Base-by-base conservation (phyloP, 768 basidiomycete genomes). In the Lactarius pseudohatsudake region DNA sequence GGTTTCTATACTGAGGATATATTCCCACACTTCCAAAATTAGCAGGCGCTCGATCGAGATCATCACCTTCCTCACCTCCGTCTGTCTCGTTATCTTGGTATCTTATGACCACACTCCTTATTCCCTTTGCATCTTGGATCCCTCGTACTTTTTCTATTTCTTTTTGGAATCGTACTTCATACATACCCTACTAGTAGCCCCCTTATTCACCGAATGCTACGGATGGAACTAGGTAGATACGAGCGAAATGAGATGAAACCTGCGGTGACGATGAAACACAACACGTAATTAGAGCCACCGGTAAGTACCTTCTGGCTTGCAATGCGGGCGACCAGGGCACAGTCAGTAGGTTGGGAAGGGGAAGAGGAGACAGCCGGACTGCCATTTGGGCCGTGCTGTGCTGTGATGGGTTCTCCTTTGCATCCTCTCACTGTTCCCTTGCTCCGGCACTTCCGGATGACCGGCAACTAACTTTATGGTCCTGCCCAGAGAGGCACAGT, bases 1-100 rank as follows among this genome's bases (percentile, higher is more conserved):
- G 64, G 64, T 55, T 59, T 53, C 22, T 53, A 26, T 26, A 53
- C 22, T n/a, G 22, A 26, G 50, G 50, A 26, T n/a, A 18, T 60
- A 22, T 28, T 45, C 64, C 43, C 56, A 64, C 60, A n/a, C 20
- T 47, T 57, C 43, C 64, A 61, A 65, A 61, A 61, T 36, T 59
- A 47, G 59, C n/a, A 50, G 54, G 54, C 59, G 58, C 64, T 32
- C 54, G 59, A 65, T 47, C 55, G 60, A 65, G 64, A 66, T 66
- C 43, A 41, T 15, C 22, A n/a, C 10, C 32, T 26, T 10, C 26
- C 26, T 26, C 13, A 13, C 22, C 22, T 53, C 22, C 50, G 50
- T 7, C 47, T 50, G 22, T 50, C 13, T 41, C 22, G 30, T 20
- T n/a, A 6, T 26, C 50, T 53, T 53, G 50, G 50, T 53, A 53